phyloP scores from a whole-genome alignment of 2,329 filamentous ascomycete species.

The Elsinoe australis region DNA sequence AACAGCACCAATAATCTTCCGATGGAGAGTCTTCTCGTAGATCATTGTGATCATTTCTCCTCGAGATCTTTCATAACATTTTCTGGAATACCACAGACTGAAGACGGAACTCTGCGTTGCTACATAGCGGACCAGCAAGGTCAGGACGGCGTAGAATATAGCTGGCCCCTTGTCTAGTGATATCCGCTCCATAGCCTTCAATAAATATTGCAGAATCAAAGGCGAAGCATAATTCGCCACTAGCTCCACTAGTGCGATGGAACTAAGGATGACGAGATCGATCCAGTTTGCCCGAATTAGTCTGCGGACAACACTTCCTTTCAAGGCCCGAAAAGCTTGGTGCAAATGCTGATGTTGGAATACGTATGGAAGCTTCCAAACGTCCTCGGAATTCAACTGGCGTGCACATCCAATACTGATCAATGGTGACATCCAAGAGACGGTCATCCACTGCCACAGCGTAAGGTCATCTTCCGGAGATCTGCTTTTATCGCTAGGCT shows the following conservation, averaged over 20 bases:
- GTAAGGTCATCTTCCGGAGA: constrained; percentile 72
- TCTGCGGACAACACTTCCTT: constrained; percentile 62
- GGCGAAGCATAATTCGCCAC: constrained; percentile 50
- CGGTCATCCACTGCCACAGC: constrained; percentile 75
- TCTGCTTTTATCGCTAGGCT: constrained; percentile 54
- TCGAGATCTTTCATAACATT: constrained; percentile 73
- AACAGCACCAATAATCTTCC: constrained; percentile 48
- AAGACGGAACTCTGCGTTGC: constrained; percentile 60
- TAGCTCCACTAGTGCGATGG: constrained; percentile 57
- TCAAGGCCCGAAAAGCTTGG: constrained; percentile 62
- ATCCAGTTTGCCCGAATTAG: constrained; percentile 69
- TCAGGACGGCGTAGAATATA: constrained; percentile 57
- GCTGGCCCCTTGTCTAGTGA: constrained; percentile 47
- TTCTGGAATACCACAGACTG: constrained; percentile 71
- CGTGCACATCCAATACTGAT: constrained; percentile 56
- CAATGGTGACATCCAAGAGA: constrained; percentile 73
- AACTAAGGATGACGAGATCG: constrained; percentile 62
- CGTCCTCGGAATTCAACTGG: constrained; percentile 68
- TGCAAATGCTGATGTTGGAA: constrained; percentile 75
- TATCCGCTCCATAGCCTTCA: constrained; percentile 56
- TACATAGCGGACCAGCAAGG: constrained; percentile 53
- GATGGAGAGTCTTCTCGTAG: constrained; percentile 66
- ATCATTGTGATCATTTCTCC: constrained; percentile 83
- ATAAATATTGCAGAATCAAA: constrained; percentile 62
- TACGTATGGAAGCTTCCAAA: constrained; percentile 72